Evolutionary conservation across 2,329 filamentous ascomycete species (phyloP), one percentile per base, ranked within the genome.

Genomic region (Cladosporium sp.): DNA sequence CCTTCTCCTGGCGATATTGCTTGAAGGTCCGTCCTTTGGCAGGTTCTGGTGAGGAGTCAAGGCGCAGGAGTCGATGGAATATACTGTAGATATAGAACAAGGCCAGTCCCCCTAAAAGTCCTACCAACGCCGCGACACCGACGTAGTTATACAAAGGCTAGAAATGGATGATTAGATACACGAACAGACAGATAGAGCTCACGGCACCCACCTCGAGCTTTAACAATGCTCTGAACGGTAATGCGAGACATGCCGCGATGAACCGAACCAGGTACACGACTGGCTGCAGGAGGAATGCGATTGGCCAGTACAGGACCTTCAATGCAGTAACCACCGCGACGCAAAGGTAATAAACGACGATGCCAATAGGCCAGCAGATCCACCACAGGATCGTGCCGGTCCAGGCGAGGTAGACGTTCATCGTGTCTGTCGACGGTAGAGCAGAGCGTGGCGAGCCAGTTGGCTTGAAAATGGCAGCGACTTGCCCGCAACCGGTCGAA

Each of bases 81-180:
- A 82, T 68, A 59, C 75, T 77, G 59, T 85, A 87, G 17, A 79
- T 77, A 55, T 84, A 73, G 67, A 84, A 81, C 43, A 92, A 72
- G 17, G 82, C 64, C 52, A 85, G 72, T 54, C 88, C 89, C 28
- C 85, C 76, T 11, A 84, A 52, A 55, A 86, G 74, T n/a, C 90
- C 90, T 55, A 90, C 78, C 17, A 89, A 72, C 34, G 83, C 80
- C 7, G 89, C 90, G 22, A 85, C 81, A 51, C 85, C 85, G 49
- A 92, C 78, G 67, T 81, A 87, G 67, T 82, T 80, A 68, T 78
- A 80, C 43, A 80, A 66, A 7, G 76, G 77, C 76, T 80, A 64
- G 19, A 28, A 17, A 28, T 28, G 9, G 28, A 3, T 25, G n/a
- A 45, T 45, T 28, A 45, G 42, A 45, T 9, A 30, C 6, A 28